Conservation (phyloP, 352 stramenopile genomes). For the Phytophthora vignae region DNA sequence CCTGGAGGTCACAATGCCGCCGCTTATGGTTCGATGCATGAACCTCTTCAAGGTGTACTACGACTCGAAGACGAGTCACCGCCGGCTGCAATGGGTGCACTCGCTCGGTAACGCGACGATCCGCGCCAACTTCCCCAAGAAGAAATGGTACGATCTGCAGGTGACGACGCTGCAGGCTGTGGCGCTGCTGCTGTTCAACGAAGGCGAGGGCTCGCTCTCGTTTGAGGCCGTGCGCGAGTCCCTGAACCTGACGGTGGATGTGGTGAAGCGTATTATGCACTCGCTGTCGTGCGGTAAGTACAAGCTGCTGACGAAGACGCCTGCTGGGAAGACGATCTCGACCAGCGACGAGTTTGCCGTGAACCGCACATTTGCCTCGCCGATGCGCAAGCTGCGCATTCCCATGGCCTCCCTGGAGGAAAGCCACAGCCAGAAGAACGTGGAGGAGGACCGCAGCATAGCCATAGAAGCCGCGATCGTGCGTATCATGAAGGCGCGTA, state of each 20-base stretch:
- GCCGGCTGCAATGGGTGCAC: conserved; percentile 96
- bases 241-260: conserved; percentile 95
- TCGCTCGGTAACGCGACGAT: conserved; percentile 96
- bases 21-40: conserved; percentile 95
- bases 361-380: conserved; percentile 95
- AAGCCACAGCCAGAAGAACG: conserved; percentile 98
- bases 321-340: conserved; percentile 95
- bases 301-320: conserved; percentile 97
- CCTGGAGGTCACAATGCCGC: conserved; percentile 95
- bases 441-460: conserved; percentile 97
- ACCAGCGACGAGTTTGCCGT: conserved; percentile 94
- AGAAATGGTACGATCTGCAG: conserved; percentile 97
- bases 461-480: conserved; percentile 99
- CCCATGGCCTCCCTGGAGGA: conserved; percentile 99
- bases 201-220: conserved; percentile 79
- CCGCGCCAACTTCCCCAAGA: conserved; percentile 83
- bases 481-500: conserved; percentile 99
- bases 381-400: conserved; percentile 98
- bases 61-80: conserved; percentile 94
- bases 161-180: conserved; percentile 98
- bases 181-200: conserved; percentile 96
- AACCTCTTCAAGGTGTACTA: conserved; percentile 97
- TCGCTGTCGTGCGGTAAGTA: conserved; percentile 99
- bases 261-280: conserved; percentile 98
- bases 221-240: conserved; percentile 93